Base-by-base conservation (phyloP, 2,329 filamentous ascomycete genomes). In the Chaetomium sp. region DNA sequence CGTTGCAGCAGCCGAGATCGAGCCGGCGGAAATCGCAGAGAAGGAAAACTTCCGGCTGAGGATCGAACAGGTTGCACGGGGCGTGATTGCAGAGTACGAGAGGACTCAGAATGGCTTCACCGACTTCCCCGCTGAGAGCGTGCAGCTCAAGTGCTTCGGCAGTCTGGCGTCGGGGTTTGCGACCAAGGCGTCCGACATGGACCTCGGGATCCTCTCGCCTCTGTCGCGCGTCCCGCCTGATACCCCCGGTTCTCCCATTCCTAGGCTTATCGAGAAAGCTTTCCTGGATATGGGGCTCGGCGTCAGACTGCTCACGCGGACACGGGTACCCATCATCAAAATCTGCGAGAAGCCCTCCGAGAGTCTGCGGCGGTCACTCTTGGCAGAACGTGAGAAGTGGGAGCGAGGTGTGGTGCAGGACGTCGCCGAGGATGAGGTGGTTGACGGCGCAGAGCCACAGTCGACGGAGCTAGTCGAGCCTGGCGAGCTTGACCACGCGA, bases 111-210 rank as follows among this genome's bases (percentile, higher is more conserved):
- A 71, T 34, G 67, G 71, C 14, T 60, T 71, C 4, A 57, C 59
- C 0, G 71, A 78, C 7, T 84, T 87, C 55, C 72, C 77, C 12
- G 66, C 77, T 32, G 66, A 73, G 8, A 80, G 79, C 51, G 79
- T 92, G n/a, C 76, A 83, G 52, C 75, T 95, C 11, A 83, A 83
- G 63, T 89, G 86, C 65, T 95, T 94, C 66, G 91, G 90, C 5
- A 95, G 90, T 67, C 76, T 95, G 47, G 81, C 82, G 19, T 91
- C 90, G 10, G 91, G 91, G 0, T 95, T 95, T 71, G 91, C 89
- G 3, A 90, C 88, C 9, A 88, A 88, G 64, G 83, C 84, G n/a
- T 92, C 91, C 1, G 91, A 96, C 65, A 90, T 96, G 86, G 91
- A 96, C 69, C 79, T 96, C 35, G 88, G 86, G 7, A 79, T 95